These are phyloP conservation scores for Globisporangium paddicum DNA, from an alignment of 352 stramenopile species.

Conservation along the genomic window DNA sequence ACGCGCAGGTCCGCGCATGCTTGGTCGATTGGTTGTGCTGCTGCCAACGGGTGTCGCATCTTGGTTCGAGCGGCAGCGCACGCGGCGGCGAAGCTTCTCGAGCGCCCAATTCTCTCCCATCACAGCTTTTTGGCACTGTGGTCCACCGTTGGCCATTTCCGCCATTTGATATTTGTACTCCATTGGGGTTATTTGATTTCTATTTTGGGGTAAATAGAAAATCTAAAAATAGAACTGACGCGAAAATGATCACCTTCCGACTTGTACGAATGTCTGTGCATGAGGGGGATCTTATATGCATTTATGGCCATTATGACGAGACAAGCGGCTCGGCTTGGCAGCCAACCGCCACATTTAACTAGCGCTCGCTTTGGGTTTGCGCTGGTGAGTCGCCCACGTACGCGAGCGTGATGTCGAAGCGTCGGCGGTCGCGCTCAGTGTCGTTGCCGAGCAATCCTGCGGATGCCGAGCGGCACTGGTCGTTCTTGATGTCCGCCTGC, in stretches of 20 bases:
- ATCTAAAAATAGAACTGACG: too few species aligned
- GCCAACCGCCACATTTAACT: not conserved
- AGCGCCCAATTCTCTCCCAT: not conserved
- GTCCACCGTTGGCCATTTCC: not conserved
- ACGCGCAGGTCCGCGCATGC: not conserved
- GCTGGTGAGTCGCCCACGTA: not conserved
- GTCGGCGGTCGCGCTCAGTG: conserved; percentile 9
- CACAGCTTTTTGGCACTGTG: not conserved
- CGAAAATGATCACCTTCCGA: too few species aligned
- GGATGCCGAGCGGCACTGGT: conserved; percentile 11
- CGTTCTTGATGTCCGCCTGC: conserved; percentile 12
- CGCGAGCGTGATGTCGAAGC: conserved; percentile 13
- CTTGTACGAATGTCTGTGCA: too few species aligned
- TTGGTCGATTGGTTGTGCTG: not conserved
- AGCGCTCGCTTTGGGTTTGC: conserved; percentile 3
- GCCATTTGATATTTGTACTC: too few species aligned
- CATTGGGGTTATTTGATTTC: too few species aligned
- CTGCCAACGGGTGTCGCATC: not conserved
- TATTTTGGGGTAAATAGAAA: too few species aligned
- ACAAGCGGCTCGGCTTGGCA: not conserved
- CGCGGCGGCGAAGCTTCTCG: not conserved
- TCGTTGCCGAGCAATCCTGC: conserved; percentile 8
- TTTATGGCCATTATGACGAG: too few species aligned
- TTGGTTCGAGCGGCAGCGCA: not conserved
- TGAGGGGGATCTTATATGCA: too few species aligned